Evolutionary conservation across 345 rosid species (phyloP).

Genomic region (Citrus glauca): DNA sequence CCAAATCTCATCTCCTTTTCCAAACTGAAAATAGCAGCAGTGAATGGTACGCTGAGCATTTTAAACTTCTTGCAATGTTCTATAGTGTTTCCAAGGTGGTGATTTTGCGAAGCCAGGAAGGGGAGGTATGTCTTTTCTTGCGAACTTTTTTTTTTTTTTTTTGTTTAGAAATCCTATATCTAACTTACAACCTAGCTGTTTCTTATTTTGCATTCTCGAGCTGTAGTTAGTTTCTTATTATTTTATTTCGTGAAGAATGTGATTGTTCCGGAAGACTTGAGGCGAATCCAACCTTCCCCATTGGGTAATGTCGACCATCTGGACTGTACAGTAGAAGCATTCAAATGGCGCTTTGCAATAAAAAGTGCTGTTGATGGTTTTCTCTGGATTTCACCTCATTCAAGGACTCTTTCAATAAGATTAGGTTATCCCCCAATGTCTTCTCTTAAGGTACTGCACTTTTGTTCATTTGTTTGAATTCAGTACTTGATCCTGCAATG

Average conservation of each 20-base stretch:
- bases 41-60: neutral
- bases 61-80: neutral
- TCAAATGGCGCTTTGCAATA: neutral
- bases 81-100: neutral
- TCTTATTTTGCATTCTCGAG: neutral
- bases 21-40: no score
- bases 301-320: neutral
- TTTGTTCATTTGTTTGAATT: neutral
- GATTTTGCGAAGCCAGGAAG: neutral
- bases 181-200: neutral
- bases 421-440: neutral
- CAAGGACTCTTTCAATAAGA: neutral
- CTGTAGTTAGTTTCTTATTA: neutral
- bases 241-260: neutral
- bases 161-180: no score
- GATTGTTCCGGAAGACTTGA: neutral
- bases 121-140: neutral
- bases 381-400: neutral
- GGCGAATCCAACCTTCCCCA: neutral
- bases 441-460: neutral
- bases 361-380: neutral
- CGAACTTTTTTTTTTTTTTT: neutral
- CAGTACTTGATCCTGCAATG: neutral
- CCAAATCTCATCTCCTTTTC: no score
- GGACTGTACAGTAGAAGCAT: neutral